Evolutionary conservation across 2,329 filamentous ascomycete genomes (phyloP).

Genomic region (Phyllosticta citriasiana): DNA sequence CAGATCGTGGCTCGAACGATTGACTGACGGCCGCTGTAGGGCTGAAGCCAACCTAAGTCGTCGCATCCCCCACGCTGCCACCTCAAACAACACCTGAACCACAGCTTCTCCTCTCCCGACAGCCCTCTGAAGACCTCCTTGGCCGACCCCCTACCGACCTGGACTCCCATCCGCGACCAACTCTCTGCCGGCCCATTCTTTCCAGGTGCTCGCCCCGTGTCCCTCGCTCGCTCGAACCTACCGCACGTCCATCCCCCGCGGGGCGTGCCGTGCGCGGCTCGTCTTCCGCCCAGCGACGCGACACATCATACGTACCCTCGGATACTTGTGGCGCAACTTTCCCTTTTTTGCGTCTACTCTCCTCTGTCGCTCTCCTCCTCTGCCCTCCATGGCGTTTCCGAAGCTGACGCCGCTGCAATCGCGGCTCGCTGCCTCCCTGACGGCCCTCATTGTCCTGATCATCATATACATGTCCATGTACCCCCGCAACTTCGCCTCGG

Average conservation of each 20-base stretch:
- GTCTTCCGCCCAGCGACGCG: not conserved
- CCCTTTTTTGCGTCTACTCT: not conserved
- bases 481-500: slow-evolving; percentile 44
- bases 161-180: not conserved
- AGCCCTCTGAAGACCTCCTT: not conserved
- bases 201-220: not conserved
- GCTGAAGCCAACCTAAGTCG: not conserved
- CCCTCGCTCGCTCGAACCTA: not conserved
- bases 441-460: slow-evolving; percentile 50
- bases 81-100: not conserved
- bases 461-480: slow-evolving; percentile 51
- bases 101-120: not conserved
- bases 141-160: not conserved
- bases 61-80: not conserved
- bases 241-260: not conserved
- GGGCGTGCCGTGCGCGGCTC: not conserved
- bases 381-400: not conserved
- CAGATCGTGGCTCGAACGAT: no score
- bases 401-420: slow-evolving; percentile 60
- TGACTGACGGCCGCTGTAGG: not conserved
- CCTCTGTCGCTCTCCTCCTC: not conserved
- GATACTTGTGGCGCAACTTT: not conserved
- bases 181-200: not conserved
- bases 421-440: slow-evolving; percentile 58
- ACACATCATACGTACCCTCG: not conserved